Evolutionary conservation across 129 eudicot genomes (phyloP).

Genomic region (Saposhnikovia divaricata): DNA sequence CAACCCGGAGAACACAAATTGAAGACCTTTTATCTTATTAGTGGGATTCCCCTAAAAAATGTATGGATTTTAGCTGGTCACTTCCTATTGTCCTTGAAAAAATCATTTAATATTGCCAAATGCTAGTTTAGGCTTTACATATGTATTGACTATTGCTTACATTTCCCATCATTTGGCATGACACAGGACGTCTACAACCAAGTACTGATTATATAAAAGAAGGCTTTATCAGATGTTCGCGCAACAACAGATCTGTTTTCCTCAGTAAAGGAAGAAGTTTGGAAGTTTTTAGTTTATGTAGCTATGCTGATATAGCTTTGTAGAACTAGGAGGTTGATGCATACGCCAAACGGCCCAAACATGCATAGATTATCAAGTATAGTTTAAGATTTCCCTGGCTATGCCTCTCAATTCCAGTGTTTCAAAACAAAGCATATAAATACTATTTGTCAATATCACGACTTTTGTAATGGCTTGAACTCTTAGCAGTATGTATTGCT

Average conservation of each 20-base stretch:
- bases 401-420: neutral
- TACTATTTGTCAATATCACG: neutral
- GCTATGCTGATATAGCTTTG: neutral
- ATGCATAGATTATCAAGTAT: neutral
- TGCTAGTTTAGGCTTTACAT: neutral
- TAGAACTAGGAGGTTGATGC: neutral
- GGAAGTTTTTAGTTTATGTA: neutral
- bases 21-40: no score
- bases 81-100: neutral
- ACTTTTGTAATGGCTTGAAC: neutral
- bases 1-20: neutral
- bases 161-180: neutral
- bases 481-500: neutral
- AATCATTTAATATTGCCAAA: neutral
- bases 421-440: neutral
- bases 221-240: neutral
- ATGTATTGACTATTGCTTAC: neutral
- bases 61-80: neutral
- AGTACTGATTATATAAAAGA: conserved; percentile 3
- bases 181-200: conserved; percentile 10
- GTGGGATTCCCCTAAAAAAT: neutral
- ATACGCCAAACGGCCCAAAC: neutral
- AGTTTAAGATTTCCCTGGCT: neutral
- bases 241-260: neutral
- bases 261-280: neutral